Evolutionary conservation across 192 early-diverging fungal genomes (phyloP).

Genomic region (Mortierella claussenii): DNA sequence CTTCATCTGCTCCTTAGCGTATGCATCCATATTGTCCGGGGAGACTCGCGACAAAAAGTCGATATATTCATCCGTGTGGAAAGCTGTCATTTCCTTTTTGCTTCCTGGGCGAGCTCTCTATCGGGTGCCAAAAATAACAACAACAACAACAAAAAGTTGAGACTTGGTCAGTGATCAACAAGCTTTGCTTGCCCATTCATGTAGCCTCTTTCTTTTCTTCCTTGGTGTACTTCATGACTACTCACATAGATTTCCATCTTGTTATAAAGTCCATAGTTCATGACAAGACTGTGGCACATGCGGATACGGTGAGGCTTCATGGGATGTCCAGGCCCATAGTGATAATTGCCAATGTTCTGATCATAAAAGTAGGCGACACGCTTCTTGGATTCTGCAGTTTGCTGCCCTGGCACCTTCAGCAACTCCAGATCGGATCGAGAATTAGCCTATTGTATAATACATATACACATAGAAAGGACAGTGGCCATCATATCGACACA

Average conservation of each 20-base stretch:
- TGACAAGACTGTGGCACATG: slow-evolving; percentile 92
- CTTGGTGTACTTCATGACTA: too few species aligned
- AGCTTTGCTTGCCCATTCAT: too few species aligned
- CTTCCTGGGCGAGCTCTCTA: slow-evolving; percentile 85
- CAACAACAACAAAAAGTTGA: not conserved
- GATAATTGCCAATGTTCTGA: slow-evolving; percentile 71
- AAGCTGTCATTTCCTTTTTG: slow-evolving; percentile 89
- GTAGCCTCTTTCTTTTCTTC: too few species aligned
- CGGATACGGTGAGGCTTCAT: slow-evolving; percentile 99
- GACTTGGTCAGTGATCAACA: too few species aligned
- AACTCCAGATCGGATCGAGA: slow-evolving; percentile 7
- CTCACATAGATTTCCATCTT: slow-evolving; percentile 85
- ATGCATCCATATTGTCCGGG: slow-evolving; percentile 75
- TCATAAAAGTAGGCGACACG: slow-evolving; percentile 74
- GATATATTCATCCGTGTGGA: slow-evolving; percentile 95
- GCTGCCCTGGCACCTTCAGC: slow-evolving; percentile 35
- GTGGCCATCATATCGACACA: too few species aligned
- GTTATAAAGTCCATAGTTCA: slow-evolving; percentile 92
- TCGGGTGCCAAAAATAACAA: not conserved
- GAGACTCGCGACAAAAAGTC: slow-evolving; percentile 85
- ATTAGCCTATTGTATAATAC: too few species aligned
- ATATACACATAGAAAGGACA: too few species aligned
- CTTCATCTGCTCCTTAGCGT: slow-evolving; percentile 67
- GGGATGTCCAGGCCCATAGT: slow-evolving; percentile 88
- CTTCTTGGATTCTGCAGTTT: slow-evolving; percentile 61